Percentiles rank a stretch among this genome's conserved stretches.
Evolutionary conservation across 2,329 filamentous ascomycete species (phyloP).

Genomic region (Pyricularia pennisetigena): DNA sequence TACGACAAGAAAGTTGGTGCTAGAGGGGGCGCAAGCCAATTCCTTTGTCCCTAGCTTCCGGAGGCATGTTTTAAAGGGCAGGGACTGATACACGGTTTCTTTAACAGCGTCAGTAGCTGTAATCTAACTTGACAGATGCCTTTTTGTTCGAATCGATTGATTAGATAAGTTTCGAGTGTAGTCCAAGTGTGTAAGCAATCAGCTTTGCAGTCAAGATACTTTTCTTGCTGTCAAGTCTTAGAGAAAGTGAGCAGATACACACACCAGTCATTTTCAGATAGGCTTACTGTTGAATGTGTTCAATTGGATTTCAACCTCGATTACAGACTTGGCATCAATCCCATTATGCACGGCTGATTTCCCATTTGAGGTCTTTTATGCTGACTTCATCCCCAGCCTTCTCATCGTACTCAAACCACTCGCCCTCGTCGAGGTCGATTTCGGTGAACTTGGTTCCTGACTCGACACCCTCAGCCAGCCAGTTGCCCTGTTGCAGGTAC

Average conservation of each 20-base stretch:
- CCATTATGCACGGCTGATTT: slow-evolving; percentile 62
- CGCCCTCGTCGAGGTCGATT: slow-evolving; percentile 78
- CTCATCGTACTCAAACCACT: slow-evolving; percentile 98
- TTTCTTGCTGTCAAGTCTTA: neutral
- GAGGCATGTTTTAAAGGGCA: neutral
- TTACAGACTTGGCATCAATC: neutral
- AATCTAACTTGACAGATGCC: neutral
- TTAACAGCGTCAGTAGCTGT: neutral
- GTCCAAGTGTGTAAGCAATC: neutral
- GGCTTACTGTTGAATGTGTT: neutral
- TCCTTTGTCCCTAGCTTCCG: neutral
- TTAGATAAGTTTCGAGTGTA: too few relatives aligned
- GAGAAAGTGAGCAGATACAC: neutral
- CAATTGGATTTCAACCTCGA: neutral
- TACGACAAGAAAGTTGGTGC: neutral
- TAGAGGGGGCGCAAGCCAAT: neutral
- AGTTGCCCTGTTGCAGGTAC: slow-evolving; percentile 58
- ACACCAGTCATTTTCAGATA: neutral
- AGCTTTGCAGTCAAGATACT: neutral
- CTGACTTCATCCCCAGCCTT: slow-evolving; percentile 87
- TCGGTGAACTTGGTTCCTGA: slow-evolving; percentile 71
- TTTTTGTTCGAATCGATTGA: neutral
- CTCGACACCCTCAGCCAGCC: slow-evolving; percentile 74
- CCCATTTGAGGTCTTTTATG: slow-evolving; percentile 83
- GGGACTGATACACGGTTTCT: neutral